A percentile compares a stretch with the other conserved stretches of the same genome.
Evolutionary conservation across 257 asterid genomes (phyloP).

Genomic region (Solanum habrochaites): DNA sequence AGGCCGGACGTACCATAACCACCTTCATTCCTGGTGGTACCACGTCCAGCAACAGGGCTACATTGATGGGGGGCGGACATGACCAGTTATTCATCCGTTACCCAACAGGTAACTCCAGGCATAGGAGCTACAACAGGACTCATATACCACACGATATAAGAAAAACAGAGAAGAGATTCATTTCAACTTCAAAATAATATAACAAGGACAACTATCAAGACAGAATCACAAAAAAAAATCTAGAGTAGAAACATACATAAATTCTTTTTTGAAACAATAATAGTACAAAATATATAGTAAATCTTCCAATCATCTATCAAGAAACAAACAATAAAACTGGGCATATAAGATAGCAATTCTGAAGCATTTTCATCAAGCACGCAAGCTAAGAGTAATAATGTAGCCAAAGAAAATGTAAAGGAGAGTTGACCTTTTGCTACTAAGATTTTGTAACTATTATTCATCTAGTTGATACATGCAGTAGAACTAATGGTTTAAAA

Average conservation of each 20-base stretch:
- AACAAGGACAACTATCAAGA: background rate
- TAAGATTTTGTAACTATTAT: no score
- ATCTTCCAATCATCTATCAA: no score
- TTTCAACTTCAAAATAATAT: background rate
- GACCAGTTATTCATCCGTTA: constrained; percentile 53
- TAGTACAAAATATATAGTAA: background rate
- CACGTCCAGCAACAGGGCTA: constrained; percentile 66
- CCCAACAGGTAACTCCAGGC: constrained; percentile 36
- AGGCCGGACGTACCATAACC: constrained; percentile 52
- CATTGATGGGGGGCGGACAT: constrained; percentile 53
- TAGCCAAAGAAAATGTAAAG: no score
- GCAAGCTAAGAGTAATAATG: no score
- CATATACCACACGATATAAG: constrained; percentile 47
- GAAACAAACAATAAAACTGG: no score
- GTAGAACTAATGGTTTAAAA: no score
- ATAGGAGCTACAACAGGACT: constrained; percentile 86
- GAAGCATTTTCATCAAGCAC: no score
- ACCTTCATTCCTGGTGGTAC: constrained; percentile 60
- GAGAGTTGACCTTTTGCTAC: no score
- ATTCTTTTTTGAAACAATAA: background rate
- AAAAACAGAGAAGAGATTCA: background rate
- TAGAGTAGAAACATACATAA: background rate
- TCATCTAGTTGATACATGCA: no score
- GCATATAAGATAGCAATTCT: no score
- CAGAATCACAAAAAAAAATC: background rate